phyloP scores from a whole-genome alignment of 345 rosid species.

The Moricandia moricandioides region DNA sequence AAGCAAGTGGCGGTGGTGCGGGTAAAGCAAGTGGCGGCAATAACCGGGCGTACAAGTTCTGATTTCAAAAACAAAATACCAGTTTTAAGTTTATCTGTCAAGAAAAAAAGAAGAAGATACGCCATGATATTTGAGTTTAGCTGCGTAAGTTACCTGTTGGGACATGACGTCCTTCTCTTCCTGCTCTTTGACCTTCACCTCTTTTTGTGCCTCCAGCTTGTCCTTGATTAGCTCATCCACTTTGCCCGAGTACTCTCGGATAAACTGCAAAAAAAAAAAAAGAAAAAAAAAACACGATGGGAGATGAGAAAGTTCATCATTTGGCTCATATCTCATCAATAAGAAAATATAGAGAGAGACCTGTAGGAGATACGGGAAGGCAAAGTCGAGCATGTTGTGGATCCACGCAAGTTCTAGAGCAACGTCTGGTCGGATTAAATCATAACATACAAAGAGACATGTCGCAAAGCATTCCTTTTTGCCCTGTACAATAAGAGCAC shows the following conservation, averaged over 20 bases:
- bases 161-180: slow-evolving; percentile 81
- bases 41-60: slow-evolving; percentile 93
- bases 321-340: background rate
- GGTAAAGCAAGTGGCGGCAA: no score
- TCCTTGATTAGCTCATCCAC: slow-evolving; percentile 82
- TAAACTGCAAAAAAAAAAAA: no score
- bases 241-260: slow-evolving; percentile 75
- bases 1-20: no score
- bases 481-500: slow-evolving; percentile 44
- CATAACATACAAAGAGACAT: slow-evolving; percentile 93
- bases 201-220: slow-evolving; percentile 66
- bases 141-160: slow-evolving; percentile 66
- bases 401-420: slow-evolving; percentile 93
- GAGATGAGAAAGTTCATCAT: background rate
- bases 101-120: background rate
- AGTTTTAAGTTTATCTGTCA: background rate
- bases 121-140: background rate
- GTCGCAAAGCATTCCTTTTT: slow-evolving; percentile 95
- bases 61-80: slow-evolving; percentile 10
- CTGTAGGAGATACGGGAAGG: slow-evolving; percentile 87
- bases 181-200: slow-evolving; percentile 64
- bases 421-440: slow-evolving; percentile 73
- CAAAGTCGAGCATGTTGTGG: slow-evolving; percentile 84
- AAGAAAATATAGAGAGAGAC: slow-evolving; percentile 27
- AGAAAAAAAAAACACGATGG: background rate